phyloP scores from a whole-genome alignment of 2,329 filamentous ascomycete species.

The Penicillium palitans region DNA sequence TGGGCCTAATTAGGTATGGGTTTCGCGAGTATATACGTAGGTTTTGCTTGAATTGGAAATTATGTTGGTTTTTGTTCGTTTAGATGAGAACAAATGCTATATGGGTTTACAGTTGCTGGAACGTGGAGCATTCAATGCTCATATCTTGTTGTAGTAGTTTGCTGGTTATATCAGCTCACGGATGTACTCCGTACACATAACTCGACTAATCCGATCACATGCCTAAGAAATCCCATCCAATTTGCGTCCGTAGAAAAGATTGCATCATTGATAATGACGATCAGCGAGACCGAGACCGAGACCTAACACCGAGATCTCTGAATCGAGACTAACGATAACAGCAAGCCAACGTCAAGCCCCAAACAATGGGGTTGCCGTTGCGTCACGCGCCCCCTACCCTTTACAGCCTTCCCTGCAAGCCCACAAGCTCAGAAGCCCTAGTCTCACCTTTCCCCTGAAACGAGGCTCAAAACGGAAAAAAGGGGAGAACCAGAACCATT shows the following conservation, averaged over 20 bases:
- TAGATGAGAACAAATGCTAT: neutral
- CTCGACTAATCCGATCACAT: neutral
- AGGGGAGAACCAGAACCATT: neutral
- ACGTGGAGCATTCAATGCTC: neutral
- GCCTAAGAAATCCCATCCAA: neutral
- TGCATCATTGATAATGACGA: neutral
- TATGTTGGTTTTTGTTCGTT: neutral
- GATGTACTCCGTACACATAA: neutral
- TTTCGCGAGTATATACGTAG: neutral
- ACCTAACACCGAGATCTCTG: neutral
- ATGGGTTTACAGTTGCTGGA: neutral
- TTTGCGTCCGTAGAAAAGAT: neutral
- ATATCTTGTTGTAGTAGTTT: neutral
- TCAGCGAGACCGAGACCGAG: neutral
- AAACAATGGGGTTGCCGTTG: slow-evolving; percentile 1
- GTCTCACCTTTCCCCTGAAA: slow-evolving; percentile 9
- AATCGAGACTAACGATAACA: neutral
- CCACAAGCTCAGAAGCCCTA: neutral
- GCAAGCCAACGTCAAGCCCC: neutral
- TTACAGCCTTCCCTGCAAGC: neutral
- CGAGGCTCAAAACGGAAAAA: slow-evolving; percentile 1
- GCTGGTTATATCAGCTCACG: neutral
- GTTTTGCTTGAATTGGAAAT: neutral
- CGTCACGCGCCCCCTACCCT: neutral
- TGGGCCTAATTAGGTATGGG: neutral